Percentiles rank a stretch among this genome's conserved stretches.
Conservation (phyloP, 1,284 basidiomycete species). For the Cryptococcus sp. region DNA sequence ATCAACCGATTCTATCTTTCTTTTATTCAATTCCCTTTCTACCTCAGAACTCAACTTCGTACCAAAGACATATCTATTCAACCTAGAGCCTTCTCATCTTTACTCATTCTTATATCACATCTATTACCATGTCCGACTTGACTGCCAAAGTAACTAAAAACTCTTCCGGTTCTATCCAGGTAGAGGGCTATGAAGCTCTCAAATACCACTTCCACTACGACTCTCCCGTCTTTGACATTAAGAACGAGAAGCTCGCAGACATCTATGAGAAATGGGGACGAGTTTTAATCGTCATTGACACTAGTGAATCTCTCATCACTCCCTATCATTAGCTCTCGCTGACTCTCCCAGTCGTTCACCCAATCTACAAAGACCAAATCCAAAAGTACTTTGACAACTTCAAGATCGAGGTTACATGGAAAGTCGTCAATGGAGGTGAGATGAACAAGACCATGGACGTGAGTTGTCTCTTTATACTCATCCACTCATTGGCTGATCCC, state of each 20-base stretch:
- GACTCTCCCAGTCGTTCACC: conserved; percentile 23
- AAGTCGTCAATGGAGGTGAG: conserved; percentile 51
- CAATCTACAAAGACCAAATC: conserved; percentile 34
- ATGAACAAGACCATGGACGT: conserved; percentile 50
- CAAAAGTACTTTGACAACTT: conserved; percentile 44
- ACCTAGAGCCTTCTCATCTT: background rate
- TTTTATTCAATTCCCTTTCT: conserved; percentile 6
- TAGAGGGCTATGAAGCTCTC: conserved; percentile 40
- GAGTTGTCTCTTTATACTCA: conserved; percentile 7
- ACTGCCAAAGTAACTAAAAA: conserved; percentile 43
- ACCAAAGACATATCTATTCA: no score
- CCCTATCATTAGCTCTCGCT: no score
- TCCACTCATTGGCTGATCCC: background rate
- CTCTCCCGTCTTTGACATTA: conserved; percentile 47
- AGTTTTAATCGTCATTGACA: conserved; percentile 49
- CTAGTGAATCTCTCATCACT: conserved; percentile 27
- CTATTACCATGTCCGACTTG: conserved; percentile 43
- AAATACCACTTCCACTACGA: conserved; percentile 48
- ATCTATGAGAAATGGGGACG: conserved; percentile 50
- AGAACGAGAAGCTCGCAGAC: conserved; percentile 45
- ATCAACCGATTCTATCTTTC: conserved; percentile 1
- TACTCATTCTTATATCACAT: background rate
- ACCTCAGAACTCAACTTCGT: background rate
- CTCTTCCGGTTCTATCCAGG: conserved; percentile 29
- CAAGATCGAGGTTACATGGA: conserved; percentile 47